Evolutionary conservation across 352 stramenopile species (phyloP).

Genomic region (Globisporangium cederbergense): DNA sequence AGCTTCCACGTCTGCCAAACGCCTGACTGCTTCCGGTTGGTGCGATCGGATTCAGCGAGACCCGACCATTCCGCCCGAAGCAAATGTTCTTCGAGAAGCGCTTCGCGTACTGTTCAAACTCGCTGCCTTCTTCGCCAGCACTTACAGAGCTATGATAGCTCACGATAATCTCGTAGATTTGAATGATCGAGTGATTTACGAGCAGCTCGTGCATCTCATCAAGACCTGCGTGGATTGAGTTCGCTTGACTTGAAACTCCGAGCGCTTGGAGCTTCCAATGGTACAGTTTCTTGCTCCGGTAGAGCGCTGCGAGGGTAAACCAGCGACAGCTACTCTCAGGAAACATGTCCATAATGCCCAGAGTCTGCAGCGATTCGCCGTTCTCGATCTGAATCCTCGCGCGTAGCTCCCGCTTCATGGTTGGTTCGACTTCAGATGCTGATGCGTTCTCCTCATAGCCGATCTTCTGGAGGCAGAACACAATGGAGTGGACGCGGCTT

Average conservation of each 20-base stretch:
- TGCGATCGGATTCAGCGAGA: constrained; percentile 28
- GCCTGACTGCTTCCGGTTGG: not conserved
- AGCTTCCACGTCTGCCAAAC: not conserved
- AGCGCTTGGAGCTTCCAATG: constrained; percentile 53
- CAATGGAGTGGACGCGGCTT: constrained; percentile 44
- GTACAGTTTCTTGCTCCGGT: constrained; percentile 47
- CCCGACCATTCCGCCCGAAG: constrained; percentile 58
- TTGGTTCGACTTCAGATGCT: not conserved
- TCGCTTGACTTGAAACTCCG: constrained; percentile 30
- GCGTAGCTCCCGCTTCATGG: constrained; percentile 1
- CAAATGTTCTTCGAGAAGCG: constrained; percentile 56
- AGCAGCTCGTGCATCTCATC: constrained; percentile 54
- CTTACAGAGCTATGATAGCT: constrained; percentile 22
- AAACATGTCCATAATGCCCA: constrained; percentile 45
- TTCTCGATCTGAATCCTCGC: constrained; percentile 51
- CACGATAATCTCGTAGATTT: constrained; percentile 55
- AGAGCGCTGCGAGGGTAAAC: constrained; percentile 47
- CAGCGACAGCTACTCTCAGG: constrained; percentile 32
- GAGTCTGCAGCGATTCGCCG: constrained; percentile 34
- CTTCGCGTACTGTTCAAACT: constrained; percentile 39
- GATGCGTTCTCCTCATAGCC: not conserved
- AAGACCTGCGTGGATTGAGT: constrained; percentile 47
- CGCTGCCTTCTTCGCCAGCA: constrained; percentile 6
- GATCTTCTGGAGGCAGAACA: constrained; percentile 47
- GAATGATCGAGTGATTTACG: constrained; percentile 44